Conservation (phyloP, 1,284 basidiomycete species). For the Trichosporon ovoides region DNA sequence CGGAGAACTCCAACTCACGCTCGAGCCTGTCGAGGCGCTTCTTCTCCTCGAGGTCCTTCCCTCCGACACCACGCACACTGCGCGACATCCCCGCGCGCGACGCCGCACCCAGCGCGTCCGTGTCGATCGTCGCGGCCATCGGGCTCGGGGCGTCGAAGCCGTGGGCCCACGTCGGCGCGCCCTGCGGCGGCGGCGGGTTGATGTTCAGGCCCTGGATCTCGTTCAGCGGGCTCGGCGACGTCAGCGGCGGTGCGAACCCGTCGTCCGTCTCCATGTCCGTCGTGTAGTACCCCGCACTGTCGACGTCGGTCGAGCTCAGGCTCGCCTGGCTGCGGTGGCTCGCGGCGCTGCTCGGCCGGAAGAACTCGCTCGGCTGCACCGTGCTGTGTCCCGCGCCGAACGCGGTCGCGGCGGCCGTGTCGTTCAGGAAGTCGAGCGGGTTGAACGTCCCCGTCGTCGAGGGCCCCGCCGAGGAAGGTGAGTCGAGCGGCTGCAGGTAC, state of each 20-base stretch:
- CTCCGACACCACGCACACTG: background rate
- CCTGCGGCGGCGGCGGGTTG: background rate
- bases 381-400: background rate
- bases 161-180: background rate
- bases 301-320: conserved; percentile 16
- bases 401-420: conserved; percentile 7
- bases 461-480: background rate
- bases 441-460: conserved; percentile 13
- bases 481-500: background rate
- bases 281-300: conserved; percentile 11
- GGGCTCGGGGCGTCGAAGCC: background rate
- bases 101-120: conserved; percentile 13
- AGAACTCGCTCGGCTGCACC: background rate
- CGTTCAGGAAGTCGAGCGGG: conserved; percentile 17
- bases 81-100: conserved; percentile 1
- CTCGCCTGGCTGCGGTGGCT: conserved; percentile 9
- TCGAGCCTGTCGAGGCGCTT: conserved; percentile 16
- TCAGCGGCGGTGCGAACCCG: background rate
- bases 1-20: conserved; percentile 12
- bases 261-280: conserved; percentile 15
- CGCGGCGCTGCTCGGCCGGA: conserved; percentile 13
- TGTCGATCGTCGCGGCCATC: conserved; percentile 12
- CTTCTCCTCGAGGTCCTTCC: conserved; percentile 12
- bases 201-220: conserved; percentile 16
- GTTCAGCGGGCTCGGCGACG: conserved; percentile 10